A percentile compares a stretch with the other conserved stretches of the same genome.
Conservation (phyloP, 23 red algal species). For the Gracilaria domingensis region DNA sequence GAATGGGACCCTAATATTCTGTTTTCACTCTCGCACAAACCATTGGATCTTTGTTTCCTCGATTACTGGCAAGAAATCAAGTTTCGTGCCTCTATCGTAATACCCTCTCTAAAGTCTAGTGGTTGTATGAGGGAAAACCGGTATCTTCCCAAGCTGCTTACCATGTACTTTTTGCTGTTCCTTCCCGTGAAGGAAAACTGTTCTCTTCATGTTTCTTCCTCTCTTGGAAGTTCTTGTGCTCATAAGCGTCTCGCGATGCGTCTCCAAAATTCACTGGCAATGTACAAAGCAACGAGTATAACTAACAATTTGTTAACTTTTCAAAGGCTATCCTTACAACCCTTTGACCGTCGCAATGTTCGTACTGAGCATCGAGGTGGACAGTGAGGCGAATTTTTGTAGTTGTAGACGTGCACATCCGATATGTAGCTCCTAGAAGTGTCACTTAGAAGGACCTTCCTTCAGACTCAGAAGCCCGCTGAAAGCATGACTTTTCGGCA, state of each 20-base stretch:
- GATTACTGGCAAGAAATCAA: not conserved
- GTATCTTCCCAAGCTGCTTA: not conserved
- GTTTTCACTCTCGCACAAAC: slow-evolving; percentile 9
- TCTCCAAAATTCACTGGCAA: not conserved
- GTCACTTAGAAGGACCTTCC: too few relatives aligned
- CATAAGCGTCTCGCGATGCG: not conserved
- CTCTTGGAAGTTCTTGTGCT: not conserved
- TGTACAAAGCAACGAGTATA: not conserved
- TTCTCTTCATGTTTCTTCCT: not conserved
- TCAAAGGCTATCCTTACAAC: too few relatives aligned
- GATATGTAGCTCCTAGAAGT: too few relatives aligned
- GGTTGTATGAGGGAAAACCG: not conserved
- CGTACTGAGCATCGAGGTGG: too few relatives aligned
- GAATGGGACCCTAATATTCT: slow-evolving; percentile 13
- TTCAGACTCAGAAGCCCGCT: too few relatives aligned
- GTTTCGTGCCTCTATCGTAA: not conserved
- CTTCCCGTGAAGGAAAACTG: not conserved
- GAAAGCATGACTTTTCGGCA: too few relatives aligned
- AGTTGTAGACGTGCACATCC: too few relatives aligned
- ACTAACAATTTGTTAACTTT: too few relatives aligned
- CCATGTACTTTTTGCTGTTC: slow-evolving; percentile 1
- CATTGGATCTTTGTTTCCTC: not conserved
- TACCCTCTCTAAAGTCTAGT: not conserved
- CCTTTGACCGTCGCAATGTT: too few relatives aligned
- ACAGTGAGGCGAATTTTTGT: too few relatives aligned